Conservation (phyloP, 2,329 filamentous ascomycete genomes). For the Aspergillus ruber region DNA sequence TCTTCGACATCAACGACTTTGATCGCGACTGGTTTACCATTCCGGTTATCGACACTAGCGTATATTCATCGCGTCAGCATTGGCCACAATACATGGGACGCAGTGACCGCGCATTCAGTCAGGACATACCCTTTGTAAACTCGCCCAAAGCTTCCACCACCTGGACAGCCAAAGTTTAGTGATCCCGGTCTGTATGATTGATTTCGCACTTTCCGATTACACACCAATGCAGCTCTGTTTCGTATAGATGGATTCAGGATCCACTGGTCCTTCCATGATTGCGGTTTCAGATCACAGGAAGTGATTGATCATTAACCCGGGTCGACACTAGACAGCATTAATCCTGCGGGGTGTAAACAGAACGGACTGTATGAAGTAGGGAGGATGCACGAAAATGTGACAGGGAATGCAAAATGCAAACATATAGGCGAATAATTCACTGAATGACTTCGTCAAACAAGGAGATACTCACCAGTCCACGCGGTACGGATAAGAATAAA, state of each 20-base stretch:
- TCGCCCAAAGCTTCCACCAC: slow-evolving; percentile 95
- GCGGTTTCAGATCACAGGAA: slow-evolving; percentile 1
- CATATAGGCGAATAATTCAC: no score
- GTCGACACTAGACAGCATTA: not conserved
- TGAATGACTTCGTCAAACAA: not conserved
- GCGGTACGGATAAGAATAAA: not conserved
- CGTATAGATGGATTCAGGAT: slow-evolving; percentile 87
- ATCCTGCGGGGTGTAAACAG: not conserved
- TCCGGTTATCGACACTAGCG: slow-evolving; percentile 78
- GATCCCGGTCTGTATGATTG: not conserved
- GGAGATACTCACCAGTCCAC: not conserved
- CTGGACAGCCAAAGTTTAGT: slow-evolving; percentile 40
- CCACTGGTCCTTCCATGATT: slow-evolving; percentile 52
- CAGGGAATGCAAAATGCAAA: not conserved
- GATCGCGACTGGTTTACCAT: slow-evolving; percentile 90
- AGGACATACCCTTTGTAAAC: slow-evolving; percentile 85
- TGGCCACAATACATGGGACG: not conserved
- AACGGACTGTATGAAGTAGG: not conserved
- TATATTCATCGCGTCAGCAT: slow-evolving; percentile 3
- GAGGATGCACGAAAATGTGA: not conserved
- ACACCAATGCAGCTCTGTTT: slow-evolving; percentile 84
- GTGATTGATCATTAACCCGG: not conserved
- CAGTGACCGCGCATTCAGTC: slow-evolving; percentile 15
- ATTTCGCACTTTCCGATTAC: slow-evolving; percentile 17
- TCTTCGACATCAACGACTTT: slow-evolving; percentile 99